A percentile compares a stretch with the other conserved stretches of the same genome.
Conservation (phyloP, 148 eudicot genomes). For the Tetragonia tetragonoides region DNA sequence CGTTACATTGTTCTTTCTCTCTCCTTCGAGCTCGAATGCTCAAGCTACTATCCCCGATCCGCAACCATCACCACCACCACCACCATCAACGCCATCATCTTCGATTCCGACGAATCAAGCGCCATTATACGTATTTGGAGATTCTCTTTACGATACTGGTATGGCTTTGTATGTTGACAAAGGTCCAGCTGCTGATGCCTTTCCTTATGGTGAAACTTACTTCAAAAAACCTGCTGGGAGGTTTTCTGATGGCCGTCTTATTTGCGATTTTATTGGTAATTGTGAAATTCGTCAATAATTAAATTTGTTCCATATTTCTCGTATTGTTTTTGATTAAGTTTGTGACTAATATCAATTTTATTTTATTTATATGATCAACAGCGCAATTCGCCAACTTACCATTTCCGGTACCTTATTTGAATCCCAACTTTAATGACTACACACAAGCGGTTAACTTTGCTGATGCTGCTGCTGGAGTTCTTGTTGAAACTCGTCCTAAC, state of each 20-base stretch:
- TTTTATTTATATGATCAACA: neutral
- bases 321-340: neutral
- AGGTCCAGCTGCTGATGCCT: slow-evolving; percentile 3
- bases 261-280: slow-evolving; percentile 39
- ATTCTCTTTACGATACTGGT: slow-evolving; percentile 36
- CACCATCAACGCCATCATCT: neutral
- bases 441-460: slow-evolving; percentile 20
- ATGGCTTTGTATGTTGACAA: slow-evolving; percentile 23
- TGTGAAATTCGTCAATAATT: neutral
- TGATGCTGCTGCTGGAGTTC: slow-evolving; percentile 29
- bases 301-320: too few species aligned
- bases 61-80: too few species aligned
- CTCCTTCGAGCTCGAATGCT: neutral
- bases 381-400: slow-evolving; percentile 12
- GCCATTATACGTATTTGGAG: slow-evolving; percentile 27
- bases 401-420: neutral
- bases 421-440: neutral
- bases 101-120: neutral
- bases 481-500: slow-evolving; percentile 18
- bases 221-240: slow-evolving; percentile 35
- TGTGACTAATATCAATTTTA: neutral
- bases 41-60: neutral
- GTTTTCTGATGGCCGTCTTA: slow-evolving; percentile 30
- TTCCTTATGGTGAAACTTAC: slow-evolving; percentile 36
- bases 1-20: neutral